phyloP scores from a whole-genome alignment of 2,329 filamentous ascomycete species.

The Aspergillus puulaauensis region DNA sequence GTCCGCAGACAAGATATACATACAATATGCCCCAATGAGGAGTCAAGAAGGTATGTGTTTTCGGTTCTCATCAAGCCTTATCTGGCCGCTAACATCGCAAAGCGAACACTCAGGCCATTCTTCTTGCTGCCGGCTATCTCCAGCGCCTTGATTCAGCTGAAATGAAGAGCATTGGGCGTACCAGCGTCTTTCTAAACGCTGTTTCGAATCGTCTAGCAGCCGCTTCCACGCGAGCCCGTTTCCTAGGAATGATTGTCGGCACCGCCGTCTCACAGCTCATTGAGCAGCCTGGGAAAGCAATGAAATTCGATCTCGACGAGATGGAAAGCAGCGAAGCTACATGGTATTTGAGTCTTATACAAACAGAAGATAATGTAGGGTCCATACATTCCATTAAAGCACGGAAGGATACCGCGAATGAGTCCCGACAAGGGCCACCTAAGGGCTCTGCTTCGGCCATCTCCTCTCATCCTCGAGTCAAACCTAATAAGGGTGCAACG shows the following conservation, averaged over 20 bases:
- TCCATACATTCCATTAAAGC: slow-evolving; percentile 52
- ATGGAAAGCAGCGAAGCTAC: slow-evolving; percentile 68
- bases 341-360: slow-evolving; percentile 70
- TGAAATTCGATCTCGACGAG: slow-evolving; percentile 84
- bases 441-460: slow-evolving; percentile 11
- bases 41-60: slow-evolving; percentile 74
- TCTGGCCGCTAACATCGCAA: slow-evolving; percentile 22
- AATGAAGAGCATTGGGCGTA: slow-evolving; percentile 68
- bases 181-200: slow-evolving; percentile 69
- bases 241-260: slow-evolving; percentile 85
- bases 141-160: slow-evolving; percentile 65
- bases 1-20: slow-evolving; percentile 84
- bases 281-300: slow-evolving; percentile 65
- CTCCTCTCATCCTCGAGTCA: background rate
- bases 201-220: slow-evolving; percentile 83
- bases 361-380: slow-evolving; percentile 64
- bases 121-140: slow-evolving; percentile 75
- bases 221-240: slow-evolving; percentile 71
- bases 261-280: slow-evolving; percentile 67
- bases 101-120: slow-evolving; percentile 78
- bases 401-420: slow-evolving; percentile 14
- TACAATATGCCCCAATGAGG: slow-evolving; percentile 78
- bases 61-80: too few species aligned
- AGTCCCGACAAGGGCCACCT: slow-evolving; percentile 16
- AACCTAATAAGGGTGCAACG: slow-evolving; percentile 1